Base-by-base conservation (phyloP, 148 eudicot genomes). In the Chenopodium berlandieri region DNA sequence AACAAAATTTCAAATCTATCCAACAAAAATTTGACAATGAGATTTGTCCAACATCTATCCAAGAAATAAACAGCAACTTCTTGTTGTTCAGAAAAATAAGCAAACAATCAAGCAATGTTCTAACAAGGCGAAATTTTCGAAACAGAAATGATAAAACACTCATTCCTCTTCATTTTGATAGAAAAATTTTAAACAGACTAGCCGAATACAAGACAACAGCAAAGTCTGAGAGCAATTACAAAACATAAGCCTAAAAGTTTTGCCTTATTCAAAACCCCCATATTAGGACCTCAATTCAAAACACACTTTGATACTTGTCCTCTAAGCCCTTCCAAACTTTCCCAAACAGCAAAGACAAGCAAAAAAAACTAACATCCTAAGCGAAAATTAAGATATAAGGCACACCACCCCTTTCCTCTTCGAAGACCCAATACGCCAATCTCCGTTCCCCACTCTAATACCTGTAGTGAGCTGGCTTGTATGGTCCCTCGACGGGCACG, bases 401-500 rank as follows among this genome's bases (percentile, higher is more conserved):
- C 47, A 71, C 73, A 16, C 11, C 63, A 6, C 22, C 47, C 27
- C 25, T 0, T 14, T 25, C 58, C 27, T 13, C 63, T 32, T 67
- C 32, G 20, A 75, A 5, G 27, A 19, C 63, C 80, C 80, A 2
- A 65, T 8, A 66, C 23, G 19, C 65, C 73, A 56, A 66, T 31
- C 74, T 11, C 50, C 9, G 9, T 48, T 13, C 37, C 40, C 56
- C n/a, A 71, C 66, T 87, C 92, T 83, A 95, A 81, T 95, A 95
- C 97, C 99, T 94, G 86, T 95, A 95, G 82, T 88, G 92, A 85
- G 88, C 82, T 37, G 98, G 97, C 98, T 95, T 95, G 94, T 94
- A 94, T 17, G 99, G 98, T 80, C 98, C 99, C 84, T 90, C 98
- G 30, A 90, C 75, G 0, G 99, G 93, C 9, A 95, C 85, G 31